Percentiles rank a stretch among this genome's conserved stretches.
These are phyloP conservation scores for Closterium sp. DNA, from an alignment of 139 green algal genomes.

Conservation along the genomic window DNA sequence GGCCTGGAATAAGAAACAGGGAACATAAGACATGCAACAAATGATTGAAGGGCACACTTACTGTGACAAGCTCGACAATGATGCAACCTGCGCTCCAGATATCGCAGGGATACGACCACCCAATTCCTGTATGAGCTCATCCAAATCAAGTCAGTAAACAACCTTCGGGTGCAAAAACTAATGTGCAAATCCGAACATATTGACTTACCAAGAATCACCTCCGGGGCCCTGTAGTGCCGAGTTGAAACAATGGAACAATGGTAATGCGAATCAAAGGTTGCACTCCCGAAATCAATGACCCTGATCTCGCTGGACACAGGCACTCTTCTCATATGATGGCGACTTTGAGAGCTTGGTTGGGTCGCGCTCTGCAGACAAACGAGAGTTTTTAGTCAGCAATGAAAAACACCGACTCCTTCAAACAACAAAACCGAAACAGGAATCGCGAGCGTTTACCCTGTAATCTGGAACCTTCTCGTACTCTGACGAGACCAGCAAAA, in stretches of 20 bases:
- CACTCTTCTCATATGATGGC: slow-evolving; percentile 50
- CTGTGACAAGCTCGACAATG: slow-evolving; percentile 88
- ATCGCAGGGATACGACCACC: slow-evolving; percentile 91
- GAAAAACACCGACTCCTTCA: background rate
- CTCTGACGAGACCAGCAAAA: slow-evolving; percentile 73
- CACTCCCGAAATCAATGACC: slow-evolving; percentile 97
- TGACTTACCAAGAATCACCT: slow-evolving; percentile 81
- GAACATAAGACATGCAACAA: background rate
- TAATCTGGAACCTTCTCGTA: slow-evolving; percentile 57
- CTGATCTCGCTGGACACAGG: slow-evolving; percentile 68
- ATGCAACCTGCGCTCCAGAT: slow-evolving; percentile 97
- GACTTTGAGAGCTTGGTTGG: background rate
- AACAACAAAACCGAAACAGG: background rate
- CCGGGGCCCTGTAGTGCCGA: slow-evolving; percentile 93
- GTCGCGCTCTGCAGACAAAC: background rate
- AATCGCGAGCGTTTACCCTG: slow-evolving; percentile 44
- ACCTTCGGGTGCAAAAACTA: background rate
- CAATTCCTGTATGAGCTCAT: slow-evolving; percentile 59
- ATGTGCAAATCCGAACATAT: background rate
- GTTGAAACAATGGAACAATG: slow-evolving; percentile 86
- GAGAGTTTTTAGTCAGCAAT: background rate
- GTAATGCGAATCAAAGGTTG: slow-evolving; percentile 90
- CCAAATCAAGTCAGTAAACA: background rate
- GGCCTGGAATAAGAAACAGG: background rate
- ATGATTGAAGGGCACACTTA: background rate